phyloP scores from a whole-genome alignment of 306 rosid species.

The Medicago lupulina region DNA sequence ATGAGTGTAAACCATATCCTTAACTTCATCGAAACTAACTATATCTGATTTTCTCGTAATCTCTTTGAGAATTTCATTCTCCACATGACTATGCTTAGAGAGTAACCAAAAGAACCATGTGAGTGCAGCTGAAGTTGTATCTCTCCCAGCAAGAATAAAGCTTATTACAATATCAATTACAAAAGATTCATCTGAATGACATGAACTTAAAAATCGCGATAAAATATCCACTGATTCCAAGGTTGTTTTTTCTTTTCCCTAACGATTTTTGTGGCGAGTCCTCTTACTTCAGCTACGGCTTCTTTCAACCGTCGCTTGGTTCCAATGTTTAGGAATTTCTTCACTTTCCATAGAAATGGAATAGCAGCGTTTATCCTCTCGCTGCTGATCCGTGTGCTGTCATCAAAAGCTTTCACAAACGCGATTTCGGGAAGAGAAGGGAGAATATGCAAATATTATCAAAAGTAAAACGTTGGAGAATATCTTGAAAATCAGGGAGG shows the following conservation, averaged over 20 bases:
- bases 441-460: slow-evolving; percentile 64
- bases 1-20: slow-evolving; percentile 67
- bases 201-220: slow-evolving; percentile 57
- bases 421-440: slow-evolving; percentile 54
- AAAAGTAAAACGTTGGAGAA: slow-evolving; percentile 73
- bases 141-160: slow-evolving; percentile 65
- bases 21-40: slow-evolving; percentile 48
- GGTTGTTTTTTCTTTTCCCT: slow-evolving; percentile 48
- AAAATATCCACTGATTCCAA: slow-evolving; percentile 53
- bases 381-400: slow-evolving; percentile 43
- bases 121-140: slow-evolving; percentile 61
- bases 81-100: slow-evolving; percentile 47
- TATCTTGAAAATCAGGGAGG: slow-evolving; percentile 57
- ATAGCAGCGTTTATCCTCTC: slow-evolving; percentile 22
- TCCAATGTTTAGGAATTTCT: slow-evolving; percentile 48
- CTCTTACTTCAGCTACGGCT: slow-evolving; percentile 51
- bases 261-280: slow-evolving; percentile 43
- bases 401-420: slow-evolving; percentile 66
- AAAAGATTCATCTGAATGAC: slow-evolving; percentile 61
- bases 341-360: slow-evolving; percentile 53
- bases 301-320: slow-evolving; percentile 44
- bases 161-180: slow-evolving; percentile 61
- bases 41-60: slow-evolving; percentile 23
- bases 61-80: slow-evolving; percentile 48
- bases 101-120: slow-evolving; percentile 79